Evolutionary conservation across 2,329 filamentous ascomycete species (phyloP), one percentile per base, ranked within the genome.

Genomic region (Graphilbum fragrans): DNA sequence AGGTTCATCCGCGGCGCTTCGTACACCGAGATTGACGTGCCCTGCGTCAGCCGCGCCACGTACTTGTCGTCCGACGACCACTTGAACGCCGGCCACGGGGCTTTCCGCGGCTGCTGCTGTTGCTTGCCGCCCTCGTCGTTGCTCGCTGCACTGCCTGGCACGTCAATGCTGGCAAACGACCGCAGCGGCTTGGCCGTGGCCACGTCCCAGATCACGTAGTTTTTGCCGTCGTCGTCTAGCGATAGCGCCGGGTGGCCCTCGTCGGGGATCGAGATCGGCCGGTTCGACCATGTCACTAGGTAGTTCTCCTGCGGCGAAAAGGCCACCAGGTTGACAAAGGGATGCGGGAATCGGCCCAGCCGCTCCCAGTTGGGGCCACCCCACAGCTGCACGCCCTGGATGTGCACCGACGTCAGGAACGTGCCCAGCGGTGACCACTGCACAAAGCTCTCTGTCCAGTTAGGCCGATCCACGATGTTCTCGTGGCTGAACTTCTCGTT

Each of bases 51-150:
- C 48, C 92, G 80, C 19, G 92, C 92, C 47, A 96, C 88, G 60
- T 94, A 98, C 63, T 93, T 92, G 65, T 95, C 87, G 58, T 98
- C 92, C 3, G 92, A 72, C 23, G 92, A 96, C 92, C 92, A 98
- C 69, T 98, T 98, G 78, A 98, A 98, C 2, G 90, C 88, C 20
- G 92, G 92, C 92, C 92, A 98, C 57, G 92, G 85, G 53, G 93
- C 79, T 74, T 95, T 95, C 63, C 87, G 86, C 12, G 65, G 64
- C 35, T 64, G 62, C n/a, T n/a, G n/a, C n/a, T n/a, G 29, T 16
- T 31, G 12, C 72, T 94, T 93, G 18, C 32, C 41, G 23, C 76
- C 74, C 46, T 77, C 69, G 31, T 80, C 75, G 31, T 69, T 70
- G 38, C 62, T 64, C 31, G 66, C 65, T 38, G 29, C 6, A 31